phyloP scores from a whole-genome alignment of 768 basidiomycete genomes.

The Boletus patriciae region DNA sequence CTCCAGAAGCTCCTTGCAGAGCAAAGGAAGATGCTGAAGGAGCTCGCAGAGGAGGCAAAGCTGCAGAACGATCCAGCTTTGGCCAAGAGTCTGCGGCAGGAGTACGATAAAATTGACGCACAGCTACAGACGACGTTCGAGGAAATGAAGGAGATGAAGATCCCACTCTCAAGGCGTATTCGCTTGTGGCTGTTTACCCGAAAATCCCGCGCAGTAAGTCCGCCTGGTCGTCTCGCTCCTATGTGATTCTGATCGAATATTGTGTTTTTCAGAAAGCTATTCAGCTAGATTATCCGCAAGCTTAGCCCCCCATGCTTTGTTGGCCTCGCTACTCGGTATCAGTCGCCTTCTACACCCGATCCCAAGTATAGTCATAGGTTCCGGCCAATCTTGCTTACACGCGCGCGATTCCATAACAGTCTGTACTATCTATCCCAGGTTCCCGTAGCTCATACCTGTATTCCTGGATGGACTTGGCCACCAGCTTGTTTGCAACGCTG shows the following conservation, averaged over 20 bases:
- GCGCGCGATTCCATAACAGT: background rate
- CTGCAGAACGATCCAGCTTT: conserved; percentile 9
- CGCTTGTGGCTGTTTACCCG: conserved; percentile 4
- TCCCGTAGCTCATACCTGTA: background rate
- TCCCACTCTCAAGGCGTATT: conserved; percentile 13
- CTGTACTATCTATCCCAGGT: background rate
- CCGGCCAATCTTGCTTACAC: no score
- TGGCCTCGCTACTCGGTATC: background rate
- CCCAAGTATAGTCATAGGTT: background rate
- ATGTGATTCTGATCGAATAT: background rate
- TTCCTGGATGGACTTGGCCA: background rate
- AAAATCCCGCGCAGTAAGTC: conserved; percentile 13
- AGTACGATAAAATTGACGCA: conserved; percentile 8
- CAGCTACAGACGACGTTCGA: conserved; percentile 21
- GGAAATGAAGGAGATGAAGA: conserved; percentile 21
- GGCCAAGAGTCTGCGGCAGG: conserved; percentile 9
- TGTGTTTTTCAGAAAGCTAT: conserved; percentile 2
- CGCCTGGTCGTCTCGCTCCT: background rate
- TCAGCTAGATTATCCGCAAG: background rate
- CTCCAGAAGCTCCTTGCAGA: conserved; percentile 19
- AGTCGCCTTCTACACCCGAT: background rate
- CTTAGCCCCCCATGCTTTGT: background rate
- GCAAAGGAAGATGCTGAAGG: conserved; percentile 14
- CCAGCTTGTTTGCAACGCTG: background rate
- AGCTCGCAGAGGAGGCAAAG: conserved; percentile 21